Evolutionary conservation across 495 filamentous ascomycete species (phyloP).

Genomic region (Neurospora sp.): DNA sequence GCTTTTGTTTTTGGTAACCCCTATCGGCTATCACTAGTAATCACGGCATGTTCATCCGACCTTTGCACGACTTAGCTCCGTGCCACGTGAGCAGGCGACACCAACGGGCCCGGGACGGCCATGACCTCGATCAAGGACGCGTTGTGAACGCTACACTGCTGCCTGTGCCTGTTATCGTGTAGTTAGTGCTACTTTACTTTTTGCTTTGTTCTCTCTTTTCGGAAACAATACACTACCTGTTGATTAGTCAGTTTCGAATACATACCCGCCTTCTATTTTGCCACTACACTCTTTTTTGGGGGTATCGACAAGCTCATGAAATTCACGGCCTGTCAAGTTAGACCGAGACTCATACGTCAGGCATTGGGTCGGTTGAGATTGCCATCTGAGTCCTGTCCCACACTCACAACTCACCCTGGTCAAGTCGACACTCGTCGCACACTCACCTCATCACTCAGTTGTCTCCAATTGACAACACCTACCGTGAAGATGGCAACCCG

Average conservation of each 20-base stretch:
- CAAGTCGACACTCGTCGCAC: not conserved
- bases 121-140: not conserved
- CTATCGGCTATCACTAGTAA: not conserved
- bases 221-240: no score
- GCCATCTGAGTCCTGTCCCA: not conserved
- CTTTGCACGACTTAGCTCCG: not conserved
- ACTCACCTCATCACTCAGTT: not conserved
- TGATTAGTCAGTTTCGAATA: no score
- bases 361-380: not conserved
- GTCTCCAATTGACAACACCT: not conserved
- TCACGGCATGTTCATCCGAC: not conserved
- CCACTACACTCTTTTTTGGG: not conserved
- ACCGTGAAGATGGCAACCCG: slow-evolving; percentile 42
- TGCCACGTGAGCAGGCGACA: slow-evolving; percentile 8
- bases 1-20: not conserved
- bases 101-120: not conserved
- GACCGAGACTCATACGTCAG: not conserved
- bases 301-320: not conserved
- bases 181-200: not conserved
- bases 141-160: not conserved
- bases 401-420: not conserved
- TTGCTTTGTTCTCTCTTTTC: not conserved
- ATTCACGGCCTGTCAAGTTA: not conserved
- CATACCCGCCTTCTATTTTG: no score
- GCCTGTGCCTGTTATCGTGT: not conserved